Conservation (phyloP, 2,329 filamentous ascomycete genomes). For the Aspergillus japonicus region DNA sequence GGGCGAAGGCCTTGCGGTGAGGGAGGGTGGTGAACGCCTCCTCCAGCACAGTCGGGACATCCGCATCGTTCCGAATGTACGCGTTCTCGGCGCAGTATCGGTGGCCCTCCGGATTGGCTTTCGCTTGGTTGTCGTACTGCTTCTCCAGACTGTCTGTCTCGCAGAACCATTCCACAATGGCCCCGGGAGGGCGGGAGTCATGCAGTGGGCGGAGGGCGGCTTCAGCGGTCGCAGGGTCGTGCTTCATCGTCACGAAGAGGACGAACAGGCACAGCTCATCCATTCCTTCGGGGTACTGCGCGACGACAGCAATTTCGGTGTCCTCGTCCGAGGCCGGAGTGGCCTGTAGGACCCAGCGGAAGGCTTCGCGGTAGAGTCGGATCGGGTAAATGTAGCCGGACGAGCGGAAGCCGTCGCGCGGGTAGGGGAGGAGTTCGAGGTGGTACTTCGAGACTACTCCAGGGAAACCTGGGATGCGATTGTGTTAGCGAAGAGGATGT, state of each 20-base stretch:
- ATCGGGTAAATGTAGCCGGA: conserved; percentile 50
- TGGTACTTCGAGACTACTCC: conserved; percentile 54
- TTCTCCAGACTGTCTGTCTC: conserved; percentile 24
- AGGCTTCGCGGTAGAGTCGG: conserved; percentile 46
- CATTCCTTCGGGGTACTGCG: conserved; percentile 35
- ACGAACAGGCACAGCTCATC: conserved; percentile 27
- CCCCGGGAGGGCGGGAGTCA: conserved; percentile 39
- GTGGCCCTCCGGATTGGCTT: conserved; percentile 50
- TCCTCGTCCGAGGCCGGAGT: conserved; percentile 16
- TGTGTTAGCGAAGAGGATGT: too few relatives aligned
- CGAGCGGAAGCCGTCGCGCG: conserved; percentile 27
- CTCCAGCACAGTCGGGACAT: conserved; percentile 48
- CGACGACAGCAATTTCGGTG: conserved; percentile 28
- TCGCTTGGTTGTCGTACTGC: conserved; percentile 45
- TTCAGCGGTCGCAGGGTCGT: conserved; percentile 12
- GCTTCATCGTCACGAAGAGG: conserved; percentile 21
- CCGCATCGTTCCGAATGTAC: conserved; percentile 50
- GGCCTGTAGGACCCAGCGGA: conserved; percentile 47
- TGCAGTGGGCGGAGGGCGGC: conserved; percentile 16
- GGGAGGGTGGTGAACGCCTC: conserved; percentile 51
- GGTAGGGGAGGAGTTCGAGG: conserved; percentile 38
- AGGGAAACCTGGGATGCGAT: conserved; percentile 41
- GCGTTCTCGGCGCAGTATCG: conserved; percentile 54
- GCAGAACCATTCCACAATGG: conserved; percentile 41
- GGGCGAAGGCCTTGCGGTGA: conserved; percentile 44